Percentiles rank a stretch among this genome's conserved stretches.
Conservation (phyloP, 768 basidiomycete genomes). For the Rhizopogon vinicolor region DNA sequence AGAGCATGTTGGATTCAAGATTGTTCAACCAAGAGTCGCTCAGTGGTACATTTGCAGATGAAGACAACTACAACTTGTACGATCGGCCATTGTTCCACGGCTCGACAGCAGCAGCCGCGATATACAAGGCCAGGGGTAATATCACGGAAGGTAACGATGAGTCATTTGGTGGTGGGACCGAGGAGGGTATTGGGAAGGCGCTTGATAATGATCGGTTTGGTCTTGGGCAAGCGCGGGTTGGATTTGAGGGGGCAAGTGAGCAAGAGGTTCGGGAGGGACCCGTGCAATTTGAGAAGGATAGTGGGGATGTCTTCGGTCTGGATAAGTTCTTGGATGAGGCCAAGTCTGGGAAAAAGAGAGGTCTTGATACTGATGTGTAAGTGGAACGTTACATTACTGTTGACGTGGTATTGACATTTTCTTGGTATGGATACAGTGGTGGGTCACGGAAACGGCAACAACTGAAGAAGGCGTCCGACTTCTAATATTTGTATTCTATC, state of each 20-base stretch:
- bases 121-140: constrained; percentile 93
- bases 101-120: constrained; percentile 96
- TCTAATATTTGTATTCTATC: constrained; percentile 19
- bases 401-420: constrained; percentile 1
- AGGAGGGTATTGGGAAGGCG: constrained; percentile 89
- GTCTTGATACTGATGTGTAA: constrained; percentile 72
- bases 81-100: constrained; percentile 96
- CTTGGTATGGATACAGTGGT: constrained; percentile 30
- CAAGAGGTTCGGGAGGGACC: constrained; percentile 89
- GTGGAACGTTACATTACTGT: constrained; percentile 18
- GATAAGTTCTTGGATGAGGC: constrained; percentile 98
- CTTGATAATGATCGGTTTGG: constrained; percentile 93
- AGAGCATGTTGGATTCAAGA: constrained; percentile 95
- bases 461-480: constrained; percentile 54
- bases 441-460: constrained; percentile 67
- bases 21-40: constrained; percentile 96
- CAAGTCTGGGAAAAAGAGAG: constrained; percentile 90
- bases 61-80: constrained; percentile 93
- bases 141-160: constrained; percentile 85
- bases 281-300: constrained; percentile 98
- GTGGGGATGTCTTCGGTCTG: constrained; percentile 93
- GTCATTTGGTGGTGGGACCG: constrained; percentile 90
- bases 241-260: constrained; percentile 88
- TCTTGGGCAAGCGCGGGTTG: constrained; percentile 76
- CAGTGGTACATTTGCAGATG: constrained; percentile 76